Evolutionary conservation across 257 asterid genomes (phyloP).

Genomic region (Cruciata laevipes): DNA sequence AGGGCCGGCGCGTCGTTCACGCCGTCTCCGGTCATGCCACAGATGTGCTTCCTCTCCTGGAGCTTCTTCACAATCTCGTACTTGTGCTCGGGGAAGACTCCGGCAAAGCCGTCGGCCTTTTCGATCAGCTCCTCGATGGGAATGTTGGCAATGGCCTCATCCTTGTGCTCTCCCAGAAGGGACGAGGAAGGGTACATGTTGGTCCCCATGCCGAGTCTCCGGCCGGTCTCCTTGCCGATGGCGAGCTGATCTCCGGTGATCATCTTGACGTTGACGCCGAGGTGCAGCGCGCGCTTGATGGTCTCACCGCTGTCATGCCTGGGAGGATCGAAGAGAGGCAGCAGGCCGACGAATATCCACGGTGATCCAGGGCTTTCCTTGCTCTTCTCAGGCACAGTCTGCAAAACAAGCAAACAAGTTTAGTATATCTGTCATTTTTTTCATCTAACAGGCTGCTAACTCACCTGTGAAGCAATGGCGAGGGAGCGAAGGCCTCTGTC

Average conservation of each 20-base stretch:
- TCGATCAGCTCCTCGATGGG: conserved; percentile 45
- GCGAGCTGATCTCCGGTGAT: conserved; percentile 47
- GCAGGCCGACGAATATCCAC: conserved; percentile 48
- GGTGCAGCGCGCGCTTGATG: conserved; percentile 40
- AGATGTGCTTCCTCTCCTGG: conserved; percentile 42
- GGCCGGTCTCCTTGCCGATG: conserved; percentile 43
- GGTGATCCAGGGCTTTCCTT: conserved; percentile 52
- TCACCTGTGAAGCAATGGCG: conserved; percentile 46
- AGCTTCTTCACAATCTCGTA: conserved; percentile 43
- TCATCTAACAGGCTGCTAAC: neutral
- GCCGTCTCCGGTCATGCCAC: conserved; percentile 54
- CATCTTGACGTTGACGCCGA: conserved; percentile 59
- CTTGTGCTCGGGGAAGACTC: conserved; percentile 47
- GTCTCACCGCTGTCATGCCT: conserved; percentile 57
- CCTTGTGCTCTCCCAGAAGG: conserved; percentile 39
- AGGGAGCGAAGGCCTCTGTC: conserved; percentile 59
- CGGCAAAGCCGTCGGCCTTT: conserved; percentile 49
- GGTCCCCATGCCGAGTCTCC: conserved; percentile 48
- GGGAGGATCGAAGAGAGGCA: conserved; percentile 61
- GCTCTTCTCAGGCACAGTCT: conserved; percentile 43
- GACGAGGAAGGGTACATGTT: conserved; percentile 51
- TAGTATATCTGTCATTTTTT: neutral
- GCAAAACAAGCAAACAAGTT: neutral
- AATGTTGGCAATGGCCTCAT: conserved; percentile 30
- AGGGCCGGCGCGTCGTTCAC: conserved; percentile 49